Evolutionary conservation across 176 grass and related monocot species (phyloP), one percentile per base, ranked within the genome.

Genomic region (Paspalum notatum): DNA sequence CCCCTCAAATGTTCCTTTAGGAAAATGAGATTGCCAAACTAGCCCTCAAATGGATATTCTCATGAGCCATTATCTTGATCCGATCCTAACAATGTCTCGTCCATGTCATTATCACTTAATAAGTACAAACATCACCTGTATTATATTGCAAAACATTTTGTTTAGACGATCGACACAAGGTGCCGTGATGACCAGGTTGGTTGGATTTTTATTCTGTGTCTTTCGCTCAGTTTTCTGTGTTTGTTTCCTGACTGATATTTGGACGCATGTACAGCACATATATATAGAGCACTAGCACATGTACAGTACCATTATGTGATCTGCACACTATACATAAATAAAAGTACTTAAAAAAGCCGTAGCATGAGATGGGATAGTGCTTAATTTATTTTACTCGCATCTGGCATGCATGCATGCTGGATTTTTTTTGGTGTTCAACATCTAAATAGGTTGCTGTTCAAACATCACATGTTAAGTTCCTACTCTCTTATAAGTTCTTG

Each of bases 11-110:
- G n/a, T n/a, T n/a, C n/a, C n/a, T n/a, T n/a, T n/a, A n/a, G n/a
- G n/a, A n/a, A n/a, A n/a, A n/a, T n/a, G n/a, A n/a, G n/a, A n/a
- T n/a, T n/a, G n/a, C n/a, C n/a, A n/a, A n/a, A n/a, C n/a, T n/a
- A n/a, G n/a, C n/a, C n/a, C n/a, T n/a, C n/a, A n/a, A n/a, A 27
- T 5, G 80, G 59, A 83, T 83, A 83, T 83, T 46, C 81, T n/a
- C 37, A 51, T 20, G 2, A n/a, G 32, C 3, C 32, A 32, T 32
- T 1, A 32, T 32, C 32, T 37, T 7, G 42, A 62, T 61, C 41
- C 8, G 8, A 27, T 47, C 21, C 21, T 9, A 45, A 26, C 74
- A 42, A 76, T 20, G 69, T 72, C 48, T 9, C 65, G 21, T 52
- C 74, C 70, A 32, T 13, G 25, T 49, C 32, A 49, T 4, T 14